Percentiles rank a stretch among this genome's conserved stretches.
These are phyloP conservation scores for Umbelopsis isabellina DNA, from an alignment of 192 early-diverging fungal species.

Conservation along the genomic window DNA sequence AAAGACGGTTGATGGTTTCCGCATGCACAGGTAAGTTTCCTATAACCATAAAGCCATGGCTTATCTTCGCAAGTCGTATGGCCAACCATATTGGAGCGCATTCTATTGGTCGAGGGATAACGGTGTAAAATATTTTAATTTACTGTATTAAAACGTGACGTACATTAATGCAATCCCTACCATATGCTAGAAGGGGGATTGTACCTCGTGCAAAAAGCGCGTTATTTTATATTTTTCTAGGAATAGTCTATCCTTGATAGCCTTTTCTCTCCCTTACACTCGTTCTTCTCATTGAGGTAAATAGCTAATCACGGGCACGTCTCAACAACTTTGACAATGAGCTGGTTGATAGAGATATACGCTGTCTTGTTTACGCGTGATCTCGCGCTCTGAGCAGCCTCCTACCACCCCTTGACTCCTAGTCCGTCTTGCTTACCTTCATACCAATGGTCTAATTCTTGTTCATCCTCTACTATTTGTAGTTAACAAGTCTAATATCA, in stretches of 20 bases:
- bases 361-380: not conserved
- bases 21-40: no score
- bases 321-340: no score
- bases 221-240: conserved; percentile 2
- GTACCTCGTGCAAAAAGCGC: conserved; percentile 18
- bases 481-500: not conserved
- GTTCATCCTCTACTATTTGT: not conserved
- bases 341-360: no score
- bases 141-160: not conserved
- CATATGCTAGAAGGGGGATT: not conserved
- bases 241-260: not conserved
- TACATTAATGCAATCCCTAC: not conserved
- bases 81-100: no score
- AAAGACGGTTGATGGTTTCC: no score
- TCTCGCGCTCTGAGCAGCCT: not conserved
- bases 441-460: not conserved
- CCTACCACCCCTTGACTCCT: conserved; percentile 15
- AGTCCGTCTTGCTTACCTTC: no score
- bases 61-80: no score
- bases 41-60: no score
- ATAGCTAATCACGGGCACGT: not conserved
- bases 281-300: conserved; percentile 13
- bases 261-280: conserved; percentile 6
- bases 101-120: no score
- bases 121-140: no score